A percentile compares a stretch with the other conserved stretches of the same genome.
These are phyloP conservation scores for Clarireedia hainanense DNA, from an alignment of 2,329 filamentous ascomycete species.

Conservation along the genomic window DNA sequence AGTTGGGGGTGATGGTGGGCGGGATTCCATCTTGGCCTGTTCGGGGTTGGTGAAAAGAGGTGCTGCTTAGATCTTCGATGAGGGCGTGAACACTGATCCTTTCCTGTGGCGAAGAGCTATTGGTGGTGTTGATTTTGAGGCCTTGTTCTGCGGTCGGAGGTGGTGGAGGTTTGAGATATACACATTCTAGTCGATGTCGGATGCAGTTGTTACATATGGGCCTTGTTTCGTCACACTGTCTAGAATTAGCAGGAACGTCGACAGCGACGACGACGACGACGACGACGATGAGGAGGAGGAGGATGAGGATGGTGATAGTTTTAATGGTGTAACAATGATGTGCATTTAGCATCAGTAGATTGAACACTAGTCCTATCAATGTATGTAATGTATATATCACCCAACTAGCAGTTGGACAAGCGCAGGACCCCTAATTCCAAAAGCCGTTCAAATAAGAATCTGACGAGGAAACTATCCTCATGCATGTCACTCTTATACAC, in stretches of 20 bases:
- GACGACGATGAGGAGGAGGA: too few relatives aligned
- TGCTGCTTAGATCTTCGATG: constrained; percentile 1
- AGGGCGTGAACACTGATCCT: background rate
- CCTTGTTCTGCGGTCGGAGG: background rate
- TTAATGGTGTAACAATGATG: too few relatives aligned
- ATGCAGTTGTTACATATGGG: constrained; percentile 15
- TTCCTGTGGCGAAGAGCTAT: background rate
- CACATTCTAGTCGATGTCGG: constrained; percentile 13
- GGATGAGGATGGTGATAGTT: too few relatives aligned
- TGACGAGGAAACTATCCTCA: background rate
- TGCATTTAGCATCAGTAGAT: too few relatives aligned
- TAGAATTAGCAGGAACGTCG: background rate
- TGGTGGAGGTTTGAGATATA: constrained; percentile 9
- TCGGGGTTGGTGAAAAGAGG: background rate
- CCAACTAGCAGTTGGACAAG: background rate
- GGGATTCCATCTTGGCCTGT: background rate
- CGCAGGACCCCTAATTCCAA: background rate
- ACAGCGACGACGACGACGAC: background rate
- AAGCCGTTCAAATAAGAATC: background rate
- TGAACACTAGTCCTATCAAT: too few relatives aligned
- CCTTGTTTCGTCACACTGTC: constrained; percentile 15
- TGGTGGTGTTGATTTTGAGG: constrained; percentile 1
- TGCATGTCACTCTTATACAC: background rate
- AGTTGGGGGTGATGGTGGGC: background rate
- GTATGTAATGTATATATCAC: too few relatives aligned